Evolutionary conservation across 176 grass and related monocot species (phyloP).

Genomic region (Aegilops longissima): DNA sequence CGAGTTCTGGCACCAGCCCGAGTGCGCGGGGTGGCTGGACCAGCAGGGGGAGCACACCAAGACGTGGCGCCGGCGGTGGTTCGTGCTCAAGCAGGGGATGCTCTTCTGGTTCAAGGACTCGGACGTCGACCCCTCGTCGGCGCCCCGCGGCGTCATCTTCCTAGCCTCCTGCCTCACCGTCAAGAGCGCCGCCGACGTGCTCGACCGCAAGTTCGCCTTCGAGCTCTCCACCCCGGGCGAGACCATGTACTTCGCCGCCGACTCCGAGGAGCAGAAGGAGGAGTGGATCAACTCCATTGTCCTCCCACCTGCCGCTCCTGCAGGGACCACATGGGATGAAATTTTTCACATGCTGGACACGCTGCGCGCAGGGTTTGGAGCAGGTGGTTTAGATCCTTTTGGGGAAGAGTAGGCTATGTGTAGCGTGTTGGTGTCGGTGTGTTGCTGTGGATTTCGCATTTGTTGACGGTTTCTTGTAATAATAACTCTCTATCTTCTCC

Average conservation of each 20-base stretch:
- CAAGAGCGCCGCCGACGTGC: conserved; percentile 89
- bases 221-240: conserved; percentile 75
- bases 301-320: not conserved
- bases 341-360: no score
- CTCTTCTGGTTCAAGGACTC: conserved; percentile 99
- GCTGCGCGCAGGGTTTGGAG: no score
- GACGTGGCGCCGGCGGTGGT: conserved; percentile 97
- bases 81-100: conserved; percentile 90
- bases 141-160: conserved; percentile 73
- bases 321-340: no score
- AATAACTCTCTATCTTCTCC: no score
- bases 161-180: conserved; percentile 84
- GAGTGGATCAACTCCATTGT: conserved; percentile 99
- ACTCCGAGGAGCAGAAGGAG: conserved; percentile 96
- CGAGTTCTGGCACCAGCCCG: conserved; percentile 74
- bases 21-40: conserved; percentile 78
- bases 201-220: conserved; percentile 80
- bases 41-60: conserved; percentile 97
- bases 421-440: no score
- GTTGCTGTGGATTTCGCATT: no score
- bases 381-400: no score
- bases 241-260: conserved; percentile 98
- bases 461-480: no score
- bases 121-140: conserved; percentile 57
- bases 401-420: no score